These are phyloP conservation scores for Penicillium robsamsonii DNA, from an alignment of 495 filamentous ascomycete species.

Conservation along the genomic window DNA sequence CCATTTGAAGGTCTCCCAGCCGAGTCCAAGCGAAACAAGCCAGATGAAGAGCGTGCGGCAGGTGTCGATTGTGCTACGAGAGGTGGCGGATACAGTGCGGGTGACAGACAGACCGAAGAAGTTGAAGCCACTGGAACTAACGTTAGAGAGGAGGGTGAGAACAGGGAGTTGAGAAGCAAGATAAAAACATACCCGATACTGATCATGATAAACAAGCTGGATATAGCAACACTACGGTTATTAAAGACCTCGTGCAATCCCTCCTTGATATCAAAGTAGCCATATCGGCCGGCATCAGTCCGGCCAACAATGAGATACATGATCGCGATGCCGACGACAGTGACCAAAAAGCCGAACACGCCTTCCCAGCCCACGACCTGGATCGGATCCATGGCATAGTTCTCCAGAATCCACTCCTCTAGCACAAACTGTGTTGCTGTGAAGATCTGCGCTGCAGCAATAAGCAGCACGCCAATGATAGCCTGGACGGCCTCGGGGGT, in stretches of 20 bases:
- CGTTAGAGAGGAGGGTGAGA: constrained; percentile 3
- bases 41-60: constrained; percentile 98
- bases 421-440: constrained; percentile 94
- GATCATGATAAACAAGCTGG: constrained; percentile 88
- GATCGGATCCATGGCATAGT: constrained; percentile 83
- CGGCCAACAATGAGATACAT: constrained; percentile 73
- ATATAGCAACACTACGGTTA: constrained; percentile 66
- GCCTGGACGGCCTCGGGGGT: constrained; percentile 65
- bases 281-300: constrained; percentile 69
- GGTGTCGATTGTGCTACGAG: constrained; percentile 93
- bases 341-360: constrained; percentile 84
- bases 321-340: constrained; percentile 73
- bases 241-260: constrained; percentile 74
- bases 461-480: constrained; percentile 79
- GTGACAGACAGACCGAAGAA: constrained; percentile 96
- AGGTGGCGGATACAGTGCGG: constrained; percentile 80
- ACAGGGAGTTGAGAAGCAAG: background rate
- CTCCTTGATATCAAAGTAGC: constrained; percentile 86
- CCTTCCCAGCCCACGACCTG: constrained; percentile 96
- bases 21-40: constrained; percentile 87
- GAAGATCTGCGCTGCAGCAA: constrained; percentile 93
- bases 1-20: constrained; percentile 99
- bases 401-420: constrained; percentile 91
- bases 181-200: constrained; percentile 75
- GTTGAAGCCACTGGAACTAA: constrained; percentile 76